A percentile compares a stretch with the other conserved stretches of the same genome.
phyloP scores from a whole-genome alignment of 2,329 filamentous ascomycete species.

The Talaromyces sp. region DNA sequence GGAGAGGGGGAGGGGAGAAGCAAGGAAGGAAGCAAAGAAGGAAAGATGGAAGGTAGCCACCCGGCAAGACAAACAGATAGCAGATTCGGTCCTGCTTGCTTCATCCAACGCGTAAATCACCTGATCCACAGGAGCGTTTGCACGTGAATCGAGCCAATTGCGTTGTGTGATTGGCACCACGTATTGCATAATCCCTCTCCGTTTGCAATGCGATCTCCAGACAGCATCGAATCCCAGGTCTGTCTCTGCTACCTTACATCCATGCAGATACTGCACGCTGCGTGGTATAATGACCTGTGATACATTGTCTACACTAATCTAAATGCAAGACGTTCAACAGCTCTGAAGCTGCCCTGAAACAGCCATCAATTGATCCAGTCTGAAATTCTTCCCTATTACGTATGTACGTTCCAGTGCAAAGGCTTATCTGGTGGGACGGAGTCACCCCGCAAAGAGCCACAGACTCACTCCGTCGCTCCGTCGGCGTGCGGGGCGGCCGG shows the following conservation, averaged over 20 bases:
- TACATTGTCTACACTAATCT: background rate
- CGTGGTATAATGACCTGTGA: background rate
- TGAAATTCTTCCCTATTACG: no score
- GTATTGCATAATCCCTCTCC: background rate
- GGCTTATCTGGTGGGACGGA: background rate
- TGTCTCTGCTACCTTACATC: background rate
- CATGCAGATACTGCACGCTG: background rate
- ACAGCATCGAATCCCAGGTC: background rate
- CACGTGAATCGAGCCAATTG: background rate
- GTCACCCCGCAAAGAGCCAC: background rate
- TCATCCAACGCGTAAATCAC: background rate
- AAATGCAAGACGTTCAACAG: background rate
- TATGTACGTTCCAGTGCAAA: no score
- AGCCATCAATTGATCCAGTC: background rate
- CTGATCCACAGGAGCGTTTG: background rate
- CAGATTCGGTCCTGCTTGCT: background rate
- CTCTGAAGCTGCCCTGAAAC: background rate
- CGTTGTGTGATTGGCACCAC: background rate
- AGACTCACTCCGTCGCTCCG: background rate
- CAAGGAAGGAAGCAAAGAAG: background rate
- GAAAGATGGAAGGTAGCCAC: background rate
- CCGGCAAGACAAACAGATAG: background rate
- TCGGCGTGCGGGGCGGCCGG: background rate
- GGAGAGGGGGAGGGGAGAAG: background rate
- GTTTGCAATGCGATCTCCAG: background rate